A percentile compares a stretch with the other conserved stretches of the same genome.
These are phyloP conservation scores for Mucor indicus DNA, from an alignment of 371 early-diverging fungal species.

Conservation along the genomic window DNA sequence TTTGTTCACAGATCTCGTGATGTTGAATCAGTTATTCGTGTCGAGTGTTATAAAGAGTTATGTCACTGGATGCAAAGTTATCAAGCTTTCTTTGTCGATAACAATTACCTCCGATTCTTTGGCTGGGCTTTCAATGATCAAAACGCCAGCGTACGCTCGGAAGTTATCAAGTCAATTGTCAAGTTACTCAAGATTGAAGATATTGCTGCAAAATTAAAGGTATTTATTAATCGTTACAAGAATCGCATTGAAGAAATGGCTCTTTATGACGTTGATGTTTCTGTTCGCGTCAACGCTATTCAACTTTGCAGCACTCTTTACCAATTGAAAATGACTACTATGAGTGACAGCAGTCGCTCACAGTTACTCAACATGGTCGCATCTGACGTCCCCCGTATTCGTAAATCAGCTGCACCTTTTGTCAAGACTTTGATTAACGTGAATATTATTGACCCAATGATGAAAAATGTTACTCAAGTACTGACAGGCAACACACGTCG, in stretches of 20 bases:
- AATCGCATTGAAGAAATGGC: constrained; percentile 83
- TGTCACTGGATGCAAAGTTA: constrained; percentile 73
- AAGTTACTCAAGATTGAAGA: constrained; percentile 54
- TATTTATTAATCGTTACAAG: constrained; percentile 74
- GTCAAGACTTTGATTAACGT: constrained; percentile 46
- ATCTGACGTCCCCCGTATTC: constrained; percentile 32
- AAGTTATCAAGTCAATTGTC: constrained; percentile 55
- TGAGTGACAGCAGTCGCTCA: constrained; percentile 35
- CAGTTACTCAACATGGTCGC: constrained; percentile 35
- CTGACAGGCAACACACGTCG: constrained; percentile 11
- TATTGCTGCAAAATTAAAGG: constrained; percentile 52
- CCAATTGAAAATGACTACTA: constrained; percentile 41
- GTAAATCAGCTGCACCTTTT: constrained; percentile 52
- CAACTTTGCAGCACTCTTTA: constrained; percentile 38
- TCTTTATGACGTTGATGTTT: constrained; percentile 67
- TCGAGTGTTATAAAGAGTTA: constrained; percentile 77
- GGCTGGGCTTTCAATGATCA: constrained; percentile 89
- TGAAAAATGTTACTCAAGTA: constrained; percentile 38
- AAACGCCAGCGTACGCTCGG: constrained; percentile 60
- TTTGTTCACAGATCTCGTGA: constrained; percentile 91
- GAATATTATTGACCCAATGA: constrained; percentile 39
- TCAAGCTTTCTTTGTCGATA: constrained; percentile 70
- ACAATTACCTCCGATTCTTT: constrained; percentile 73
- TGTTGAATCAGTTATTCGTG: constrained; percentile 80
- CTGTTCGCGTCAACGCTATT: constrained; percentile 67